Evolutionary conservation across 257 asterid species (phyloP).

Genomic region (Petunia secreta): DNA sequence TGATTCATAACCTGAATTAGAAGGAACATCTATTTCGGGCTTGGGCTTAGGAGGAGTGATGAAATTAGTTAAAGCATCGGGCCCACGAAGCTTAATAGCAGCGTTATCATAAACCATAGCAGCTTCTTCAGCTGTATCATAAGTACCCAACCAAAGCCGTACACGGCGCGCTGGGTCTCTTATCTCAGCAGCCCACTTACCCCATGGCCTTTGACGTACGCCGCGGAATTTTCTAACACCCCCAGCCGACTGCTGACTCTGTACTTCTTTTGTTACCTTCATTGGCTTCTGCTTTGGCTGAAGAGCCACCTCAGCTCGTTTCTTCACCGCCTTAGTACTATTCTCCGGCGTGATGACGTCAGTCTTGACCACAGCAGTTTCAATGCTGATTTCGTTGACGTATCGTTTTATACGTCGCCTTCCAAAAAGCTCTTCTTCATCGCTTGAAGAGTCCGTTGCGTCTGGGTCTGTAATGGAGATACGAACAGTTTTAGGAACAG

Average conservation of each 20-base stretch:
- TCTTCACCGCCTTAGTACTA: constrained; percentile 20
- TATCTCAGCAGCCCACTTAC: constrained; percentile 78
- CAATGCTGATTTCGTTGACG: constrained; percentile 59
- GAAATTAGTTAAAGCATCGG: constrained; percentile 66
- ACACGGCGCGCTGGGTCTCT: constrained; percentile 57
- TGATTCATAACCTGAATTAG: constrained; percentile 64
- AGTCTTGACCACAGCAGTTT: background rate
- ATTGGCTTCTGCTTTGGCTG: constrained; percentile 41
- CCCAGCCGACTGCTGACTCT: constrained; percentile 14
- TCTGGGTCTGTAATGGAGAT: constrained; percentile 68
- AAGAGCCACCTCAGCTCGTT: constrained; percentile 31
- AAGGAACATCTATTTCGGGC: constrained; percentile 26
- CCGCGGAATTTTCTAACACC: constrained; percentile 60
- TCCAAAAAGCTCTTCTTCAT: constrained; percentile 58
- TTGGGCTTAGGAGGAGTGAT: constrained; percentile 28
- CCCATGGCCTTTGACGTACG: constrained; percentile 78
- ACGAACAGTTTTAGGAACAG: constrained; percentile 45
- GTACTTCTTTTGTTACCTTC: constrained; percentile 32
- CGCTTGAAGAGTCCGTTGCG: constrained; percentile 87
- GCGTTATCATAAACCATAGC: constrained; percentile 80
- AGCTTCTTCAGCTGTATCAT: constrained; percentile 75
- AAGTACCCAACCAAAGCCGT: constrained; percentile 75
- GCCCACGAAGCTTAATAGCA: constrained; percentile 67
- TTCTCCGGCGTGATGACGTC: background rate
- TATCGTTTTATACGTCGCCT: constrained; percentile 63